phyloP scores from a whole-genome alignment of 2,329 filamentous ascomycete genomes.

The Aspergillus versicolor region DNA sequence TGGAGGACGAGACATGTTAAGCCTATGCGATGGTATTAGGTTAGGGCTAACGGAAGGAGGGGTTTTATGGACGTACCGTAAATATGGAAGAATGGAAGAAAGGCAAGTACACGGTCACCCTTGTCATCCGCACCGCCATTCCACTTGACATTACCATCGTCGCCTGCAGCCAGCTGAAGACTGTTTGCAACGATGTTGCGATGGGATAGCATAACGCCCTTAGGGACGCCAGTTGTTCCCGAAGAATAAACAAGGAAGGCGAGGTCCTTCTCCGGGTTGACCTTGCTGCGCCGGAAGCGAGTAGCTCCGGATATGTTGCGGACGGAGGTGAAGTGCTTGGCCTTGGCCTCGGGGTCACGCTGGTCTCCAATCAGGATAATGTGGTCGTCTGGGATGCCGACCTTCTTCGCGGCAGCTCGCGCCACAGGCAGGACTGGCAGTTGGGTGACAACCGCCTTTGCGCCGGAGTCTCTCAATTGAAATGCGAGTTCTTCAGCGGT shows the following conservation, averaged over 20 bases:
- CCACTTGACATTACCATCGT: constrained; percentile 57
- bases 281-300: constrained; percentile 59
- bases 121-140: constrained; percentile 60
- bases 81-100: constrained; percentile 89
- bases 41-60: neutral
- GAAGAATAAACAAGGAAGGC: constrained; percentile 86
- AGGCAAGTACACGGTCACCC: constrained; percentile 72
- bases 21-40: constrained; percentile 43
- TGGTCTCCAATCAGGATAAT: constrained; percentile 72
- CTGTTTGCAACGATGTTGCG: constrained; percentile 77
- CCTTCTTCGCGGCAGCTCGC: constrained; percentile 65
- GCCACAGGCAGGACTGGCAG: constrained; percentile 64
- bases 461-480: constrained; percentile 76
- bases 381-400: constrained; percentile 67
- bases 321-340: constrained; percentile 73
- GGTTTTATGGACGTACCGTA: constrained; percentile 59
- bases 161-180: constrained; percentile 54
- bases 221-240: constrained; percentile 86
- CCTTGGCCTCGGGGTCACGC: constrained; percentile 55
- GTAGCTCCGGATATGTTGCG: constrained; percentile 61
- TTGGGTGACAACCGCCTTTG: constrained; percentile 75
- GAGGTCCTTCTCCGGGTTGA: constrained; percentile 69
- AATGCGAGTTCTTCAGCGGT: constrained; percentile 79
- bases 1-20: constrained; percentile 72
- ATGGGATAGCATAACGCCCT: constrained; percentile 86